These are phyloP conservation scores for Euphrasia arctica DNA, from an alignment of 305 asterid species.

Conservation along the genomic window DNA sequence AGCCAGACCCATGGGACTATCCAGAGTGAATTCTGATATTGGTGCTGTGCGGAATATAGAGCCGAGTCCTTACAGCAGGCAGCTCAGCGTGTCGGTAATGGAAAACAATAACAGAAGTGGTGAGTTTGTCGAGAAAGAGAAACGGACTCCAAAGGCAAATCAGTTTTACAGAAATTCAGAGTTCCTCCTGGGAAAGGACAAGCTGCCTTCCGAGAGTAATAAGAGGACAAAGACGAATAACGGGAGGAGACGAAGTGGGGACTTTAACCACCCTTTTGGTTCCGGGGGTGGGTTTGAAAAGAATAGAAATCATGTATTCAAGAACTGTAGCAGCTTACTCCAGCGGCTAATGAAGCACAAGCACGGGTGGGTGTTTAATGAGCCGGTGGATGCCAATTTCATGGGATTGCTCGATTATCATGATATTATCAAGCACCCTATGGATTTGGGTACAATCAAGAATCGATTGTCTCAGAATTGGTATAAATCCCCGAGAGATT, in stretches of 20 bases:
- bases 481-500: constrained; percentile 54
- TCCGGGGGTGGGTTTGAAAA: constrained; percentile 34
- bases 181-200: constrained; percentile 63
- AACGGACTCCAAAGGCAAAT: constrained; percentile 75
- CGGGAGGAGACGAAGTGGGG: constrained; percentile 29
- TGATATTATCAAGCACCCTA: constrained; percentile 49
- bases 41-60: constrained; percentile 36
- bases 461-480: constrained; percentile 37
- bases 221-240: constrained; percentile 43
- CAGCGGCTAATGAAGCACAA: constrained; percentile 67
- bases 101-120: constrained; percentile 37
- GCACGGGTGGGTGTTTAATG: constrained; percentile 63
- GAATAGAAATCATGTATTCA: constrained; percentile 34
- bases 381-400: constrained; percentile 45
- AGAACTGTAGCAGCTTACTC: constrained; percentile 48
- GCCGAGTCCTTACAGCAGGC: constrained; percentile 39
- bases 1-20: constrained; percentile 28
- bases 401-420: constrained; percentile 51
- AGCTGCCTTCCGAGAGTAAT: constrained; percentile 54
- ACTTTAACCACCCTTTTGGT: constrained; percentile 13
- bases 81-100: constrained; percentile 49
- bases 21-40: constrained; percentile 45
- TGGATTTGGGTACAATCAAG: constrained; percentile 64
- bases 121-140: constrained; percentile 63
- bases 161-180: constrained; percentile 55